Evolutionary conservation across 2,329 filamentous ascomycete species (phyloP), one percentile per base, ranked within the genome.

Genomic region (Aspergillus ustus): DNA sequence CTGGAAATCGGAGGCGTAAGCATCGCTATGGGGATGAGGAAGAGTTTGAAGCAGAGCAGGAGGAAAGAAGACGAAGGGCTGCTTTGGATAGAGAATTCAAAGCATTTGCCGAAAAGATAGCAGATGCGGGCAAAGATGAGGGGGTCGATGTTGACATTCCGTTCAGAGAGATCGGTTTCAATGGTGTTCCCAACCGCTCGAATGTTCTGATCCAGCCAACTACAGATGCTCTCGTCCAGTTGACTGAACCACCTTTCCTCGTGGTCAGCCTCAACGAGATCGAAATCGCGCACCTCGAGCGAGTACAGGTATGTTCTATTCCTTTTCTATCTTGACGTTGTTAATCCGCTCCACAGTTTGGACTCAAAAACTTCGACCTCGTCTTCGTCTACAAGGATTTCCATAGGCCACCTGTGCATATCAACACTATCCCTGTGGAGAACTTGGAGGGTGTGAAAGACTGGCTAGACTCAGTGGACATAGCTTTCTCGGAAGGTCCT

Each of bases 381-480:
- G 95, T 99, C 20, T 93, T 98, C 73, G 91, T 99, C 43, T 98
- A 97, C 84, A 98, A 98, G 73, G 95, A 99, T 80, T 98, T 97
- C 78, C 87, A 91, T 57, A 88, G 93, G n/a, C 80, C 92, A 2
- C 94, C 94, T 1, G 91, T 90, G 60, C 95, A 99, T 77, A 90
- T 99, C 83, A 99, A 99, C 80, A 99, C 95, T 7, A 98, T 99
- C 66, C 96, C 95, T 0, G 92, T 99, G 25, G 95, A 99, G 74
- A 92, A 90, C 2, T 84, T 99, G 3, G 95, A 99, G 69, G 89
- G 92, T 57, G 94, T 99, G 68, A 98, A 98, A 79, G 96, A 99
- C 73, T 99, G 95, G 89, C 86, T 99, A 9, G 94, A 99, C 78
- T 93, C 90, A 1, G 93, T 95, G 52, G 94, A 99, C 73, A 96